Evolutionary conservation across 2,329 filamentous ascomycete species (phyloP).

Genomic region (Onygenales sp.): DNA sequence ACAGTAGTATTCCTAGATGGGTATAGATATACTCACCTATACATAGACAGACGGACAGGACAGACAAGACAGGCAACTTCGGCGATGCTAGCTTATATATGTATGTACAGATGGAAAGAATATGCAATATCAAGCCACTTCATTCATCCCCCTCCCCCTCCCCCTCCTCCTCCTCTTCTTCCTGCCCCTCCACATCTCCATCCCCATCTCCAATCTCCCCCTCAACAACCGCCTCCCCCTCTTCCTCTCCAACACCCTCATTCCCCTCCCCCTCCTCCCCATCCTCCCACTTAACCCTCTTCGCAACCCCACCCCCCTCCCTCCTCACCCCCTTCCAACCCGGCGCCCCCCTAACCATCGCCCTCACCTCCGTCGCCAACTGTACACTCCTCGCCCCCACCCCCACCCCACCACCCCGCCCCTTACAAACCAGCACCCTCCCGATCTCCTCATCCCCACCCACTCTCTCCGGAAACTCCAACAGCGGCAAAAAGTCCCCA

Average conservation of each 20-base stretch:
- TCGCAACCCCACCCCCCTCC: conserved; percentile 15
- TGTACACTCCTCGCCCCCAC: conserved; percentile 16
- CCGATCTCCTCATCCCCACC: conserved; percentile 11
- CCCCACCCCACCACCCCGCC: conserved; percentile 17
- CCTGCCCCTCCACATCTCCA: conserved; percentile 10
- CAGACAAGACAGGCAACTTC: no score
- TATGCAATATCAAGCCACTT: background rate
- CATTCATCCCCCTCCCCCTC: conserved; percentile 9
- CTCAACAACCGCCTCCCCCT: conserved; percentile 12
- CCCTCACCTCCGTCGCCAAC: conserved; percentile 27
- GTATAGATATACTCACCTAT: no score
- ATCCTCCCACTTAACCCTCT: conserved; percentile 23
- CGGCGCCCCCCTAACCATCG: conserved; percentile 23
- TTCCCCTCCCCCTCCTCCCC: no score
- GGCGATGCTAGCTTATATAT: no score
- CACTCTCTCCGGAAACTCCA: conserved; percentile 29
- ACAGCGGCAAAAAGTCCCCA: conserved; percentile 25
- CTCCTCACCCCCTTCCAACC: conserved; percentile 17
- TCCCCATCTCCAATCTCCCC: conserved; percentile 13
- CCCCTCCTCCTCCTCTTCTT: conserved; percentile 17
- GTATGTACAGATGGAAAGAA: no score
- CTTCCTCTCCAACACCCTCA: conserved; percentile 4
- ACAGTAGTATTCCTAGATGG: no score
- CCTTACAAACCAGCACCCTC: conserved; percentile 14
- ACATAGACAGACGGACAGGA: no score